Conservation (phyloP, 176 grass and related monocot genomes). For the Avena insularis region DNA sequence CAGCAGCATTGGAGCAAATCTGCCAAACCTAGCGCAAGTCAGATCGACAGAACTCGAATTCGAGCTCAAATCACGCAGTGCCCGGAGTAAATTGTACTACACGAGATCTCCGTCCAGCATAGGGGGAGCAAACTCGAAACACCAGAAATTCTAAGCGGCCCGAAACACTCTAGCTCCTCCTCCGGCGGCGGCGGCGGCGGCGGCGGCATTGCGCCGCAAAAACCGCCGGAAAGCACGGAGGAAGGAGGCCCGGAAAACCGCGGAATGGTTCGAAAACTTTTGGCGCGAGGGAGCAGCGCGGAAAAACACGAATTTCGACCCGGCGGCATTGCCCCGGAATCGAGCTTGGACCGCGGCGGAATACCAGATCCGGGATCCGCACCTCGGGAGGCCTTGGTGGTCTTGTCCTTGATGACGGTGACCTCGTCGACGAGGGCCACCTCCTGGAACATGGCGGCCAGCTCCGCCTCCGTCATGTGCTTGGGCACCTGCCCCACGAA, state of each 20-base stretch:
- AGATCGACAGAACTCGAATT: not conserved
- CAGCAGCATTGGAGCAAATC: constrained; percentile 13
- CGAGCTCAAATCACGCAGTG: not conserved
- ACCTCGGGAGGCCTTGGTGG: constrained; percentile 93
- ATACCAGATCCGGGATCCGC: constrained; percentile 57
- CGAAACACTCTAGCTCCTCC: not conserved
- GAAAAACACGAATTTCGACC: not conserved
- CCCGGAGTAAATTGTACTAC: not conserved
- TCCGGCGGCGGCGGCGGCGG: not conserved
- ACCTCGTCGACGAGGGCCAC: constrained; percentile 91
- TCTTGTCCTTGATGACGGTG: constrained; percentile 96
- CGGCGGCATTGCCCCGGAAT: constrained; percentile 44
- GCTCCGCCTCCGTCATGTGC: constrained; percentile 72
- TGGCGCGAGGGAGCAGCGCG: not conserved
- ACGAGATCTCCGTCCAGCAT: constrained; percentile 43
- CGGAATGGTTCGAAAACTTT: not conserved
- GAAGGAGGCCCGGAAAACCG: not conserved
- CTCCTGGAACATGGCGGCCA: constrained; percentile 81
- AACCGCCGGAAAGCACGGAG: not conserved
- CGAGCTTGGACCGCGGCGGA: not conserved
- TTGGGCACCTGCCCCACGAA: constrained; percentile 90
- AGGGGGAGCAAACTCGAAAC: not conserved
- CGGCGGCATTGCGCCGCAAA: constrained; percentile 19
- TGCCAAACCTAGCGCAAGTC: not conserved
- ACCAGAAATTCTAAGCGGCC: not conserved